Evolutionary conservation across 2,329 filamentous ascomycete species (phyloP), one percentile per base, ranked within the genome.

Genomic region (Dryadomyces quercus-mongolicae): DNA sequence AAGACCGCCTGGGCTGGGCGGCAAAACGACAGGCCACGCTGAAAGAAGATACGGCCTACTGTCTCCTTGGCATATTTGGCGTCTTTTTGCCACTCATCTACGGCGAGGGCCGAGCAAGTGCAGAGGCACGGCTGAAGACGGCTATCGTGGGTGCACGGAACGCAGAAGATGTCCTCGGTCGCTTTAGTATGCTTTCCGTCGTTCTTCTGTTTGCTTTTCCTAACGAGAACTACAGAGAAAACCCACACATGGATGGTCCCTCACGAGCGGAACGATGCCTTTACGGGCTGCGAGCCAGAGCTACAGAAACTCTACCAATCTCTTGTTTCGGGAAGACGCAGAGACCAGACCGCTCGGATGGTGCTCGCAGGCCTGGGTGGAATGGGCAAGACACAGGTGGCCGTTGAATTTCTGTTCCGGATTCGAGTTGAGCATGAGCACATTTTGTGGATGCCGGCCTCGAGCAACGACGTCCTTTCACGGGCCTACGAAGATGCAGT

Each of bases 381-480:
- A 0, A 59, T 70, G 2, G 66, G 68, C 0, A 72, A 72, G 60
- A 70, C 68, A 1, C 67, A 71, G 52, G 62, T 71, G 15, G 68
- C 67, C 0, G 59, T 71, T 6, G 65, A 72, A 49, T 62, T 62
- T 13, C 64, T 63, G 18, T 69, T 62, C 54, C 61, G 60, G 1
- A 12, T 67, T 3, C 61, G 55, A 2, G 51, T 65, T 0, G 50
- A 53, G 7, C 49, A 62, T 40, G 68, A 63, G 56, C 70, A 65
- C 0, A 57, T 74, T n/a, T 70, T 73, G 58, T 74, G 69, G 70
- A 64, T 73, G 5, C 63, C 66, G 1, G 64, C 63, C 3, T 51
- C 63, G 3, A 61, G 62, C 56, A 34, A 43, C 1, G 58, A 59
- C 1, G 64, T 34, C 16, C 66, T 73, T 31, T 64, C 70, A 34